Evolutionary conservation across 148 eudicot species (phyloP).

Genomic region (Linanthus parryae): DNA sequence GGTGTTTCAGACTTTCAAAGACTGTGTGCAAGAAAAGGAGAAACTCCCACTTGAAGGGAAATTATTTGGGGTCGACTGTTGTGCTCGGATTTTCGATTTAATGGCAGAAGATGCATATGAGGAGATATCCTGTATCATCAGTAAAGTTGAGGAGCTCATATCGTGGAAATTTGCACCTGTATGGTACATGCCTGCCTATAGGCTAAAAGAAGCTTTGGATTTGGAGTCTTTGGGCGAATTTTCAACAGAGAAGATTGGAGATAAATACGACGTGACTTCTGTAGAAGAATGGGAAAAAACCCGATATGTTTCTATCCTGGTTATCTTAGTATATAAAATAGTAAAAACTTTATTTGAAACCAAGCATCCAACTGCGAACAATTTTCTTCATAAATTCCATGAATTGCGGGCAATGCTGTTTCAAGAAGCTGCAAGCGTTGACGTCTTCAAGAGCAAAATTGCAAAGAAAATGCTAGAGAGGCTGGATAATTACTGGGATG

Average conservation of each 20-base stretch:
- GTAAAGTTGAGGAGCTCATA: too few relatives aligned
- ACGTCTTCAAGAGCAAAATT: constrained; percentile 10
- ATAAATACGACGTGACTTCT: constrained; percentile 17
- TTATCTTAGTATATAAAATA: constrained; percentile 11
- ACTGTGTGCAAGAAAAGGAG: background rate
- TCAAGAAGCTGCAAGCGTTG: constrained; percentile 14
- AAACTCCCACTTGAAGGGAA: too few relatives aligned
- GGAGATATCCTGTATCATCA: too few relatives aligned
- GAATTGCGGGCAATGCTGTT: constrained; percentile 19
- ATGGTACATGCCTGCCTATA: constrained; percentile 16
- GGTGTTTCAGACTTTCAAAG: background rate
- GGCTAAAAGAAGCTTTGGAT: constrained; percentile 13
- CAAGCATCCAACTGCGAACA: constrained; percentile 18
- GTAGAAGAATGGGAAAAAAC: constrained; percentile 25
- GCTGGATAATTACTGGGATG: constrained; percentile 16
- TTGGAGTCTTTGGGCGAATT: constrained; percentile 19
- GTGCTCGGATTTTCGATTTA: background rate
- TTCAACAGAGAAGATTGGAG: too few relatives aligned
- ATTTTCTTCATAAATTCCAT: constrained; percentile 16
- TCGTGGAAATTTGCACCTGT: constrained; percentile 10
- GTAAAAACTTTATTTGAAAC: constrained; percentile 12
- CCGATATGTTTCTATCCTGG: constrained; percentile 12
- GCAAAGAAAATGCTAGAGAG: constrained; percentile 18
- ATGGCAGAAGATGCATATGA: too few relatives aligned
- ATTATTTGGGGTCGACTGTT: constrained; percentile 4